Percentiles rank a stretch among this genome's conserved stretches.
phyloP scores from a whole-genome alignment of 345 rosid species.

The Rhodamnia rubescens region DNA sequence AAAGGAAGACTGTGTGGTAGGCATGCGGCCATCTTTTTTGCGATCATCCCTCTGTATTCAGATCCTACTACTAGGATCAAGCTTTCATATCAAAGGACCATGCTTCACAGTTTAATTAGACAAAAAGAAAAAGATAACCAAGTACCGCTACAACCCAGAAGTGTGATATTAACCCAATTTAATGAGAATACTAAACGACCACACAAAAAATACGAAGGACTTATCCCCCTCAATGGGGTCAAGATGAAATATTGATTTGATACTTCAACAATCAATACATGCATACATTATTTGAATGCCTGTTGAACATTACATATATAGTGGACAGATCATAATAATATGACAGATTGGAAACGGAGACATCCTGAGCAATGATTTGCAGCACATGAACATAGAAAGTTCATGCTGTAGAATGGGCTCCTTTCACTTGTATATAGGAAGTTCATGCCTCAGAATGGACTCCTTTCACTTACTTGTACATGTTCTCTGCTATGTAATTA shows the following conservation, averaged over 20 bases:
- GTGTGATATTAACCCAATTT: not conserved
- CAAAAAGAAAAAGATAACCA: not conserved
- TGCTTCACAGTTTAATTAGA: not conserved
- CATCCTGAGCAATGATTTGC: not conserved
- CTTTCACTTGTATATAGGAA: not conserved
- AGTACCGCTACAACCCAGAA: not conserved
- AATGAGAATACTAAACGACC: not conserved
- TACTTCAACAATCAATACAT: not conserved
- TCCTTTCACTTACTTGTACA: not conserved
- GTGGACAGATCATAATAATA: not conserved
- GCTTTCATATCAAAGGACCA: not conserved
- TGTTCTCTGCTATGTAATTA: not conserved
- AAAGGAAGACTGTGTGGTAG: not conserved
- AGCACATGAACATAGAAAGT: not conserved
- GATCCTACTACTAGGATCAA: not conserved
- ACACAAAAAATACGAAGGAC: not conserved
- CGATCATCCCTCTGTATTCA: not conserved
- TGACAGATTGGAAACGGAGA: not conserved
- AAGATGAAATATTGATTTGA: not conserved
- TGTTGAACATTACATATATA: not conserved
- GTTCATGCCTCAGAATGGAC: not conserved
- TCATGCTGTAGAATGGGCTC: not conserved
- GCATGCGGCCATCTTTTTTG: not conserved
- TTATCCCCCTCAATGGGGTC: not conserved
- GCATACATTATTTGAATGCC: not conserved